Evolutionary conservation across 2,329 filamentous ascomycete species (phyloP).

Genomic region (Massarina eburnea): DNA sequence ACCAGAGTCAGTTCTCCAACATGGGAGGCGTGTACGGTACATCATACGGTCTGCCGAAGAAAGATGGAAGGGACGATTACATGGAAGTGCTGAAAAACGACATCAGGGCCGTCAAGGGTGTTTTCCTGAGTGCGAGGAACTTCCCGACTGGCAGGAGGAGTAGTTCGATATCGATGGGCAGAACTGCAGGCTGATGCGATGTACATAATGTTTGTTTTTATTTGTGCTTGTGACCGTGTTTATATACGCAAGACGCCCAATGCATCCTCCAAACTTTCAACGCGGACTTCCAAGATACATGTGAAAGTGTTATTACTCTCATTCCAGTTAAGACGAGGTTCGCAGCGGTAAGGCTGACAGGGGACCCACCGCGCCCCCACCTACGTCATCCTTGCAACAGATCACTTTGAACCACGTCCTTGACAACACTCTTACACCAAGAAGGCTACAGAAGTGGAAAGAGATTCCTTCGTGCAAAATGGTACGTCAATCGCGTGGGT

Average conservation of each 20-base stretch:
- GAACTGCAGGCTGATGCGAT: constrained; percentile 14
- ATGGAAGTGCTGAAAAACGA: constrained; percentile 72
- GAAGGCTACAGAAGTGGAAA: no score
- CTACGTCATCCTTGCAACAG: constrained; percentile 13
- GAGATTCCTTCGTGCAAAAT: no score
- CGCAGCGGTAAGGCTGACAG: constrained; percentile 1
- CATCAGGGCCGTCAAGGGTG: constrained; percentile 77
- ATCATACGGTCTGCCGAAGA: constrained; percentile 28
- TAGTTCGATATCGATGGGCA: constrained; percentile 23
- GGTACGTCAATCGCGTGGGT: no score
- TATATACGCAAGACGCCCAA: no score
- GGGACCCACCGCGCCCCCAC: neutral
- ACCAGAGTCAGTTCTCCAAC: constrained; percentile 40
- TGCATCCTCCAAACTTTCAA: no score
- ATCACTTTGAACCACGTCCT: constrained; percentile 6
- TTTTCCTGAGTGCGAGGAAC: constrained; percentile 72
- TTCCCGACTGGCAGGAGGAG: constrained; percentile 54
- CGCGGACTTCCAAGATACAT: neutral
- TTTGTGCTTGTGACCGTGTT: no score
- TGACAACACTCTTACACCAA: neutral
- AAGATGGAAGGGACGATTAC: constrained; percentile 66
- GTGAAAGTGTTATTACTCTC: neutral
- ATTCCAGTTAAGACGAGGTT: neutral
- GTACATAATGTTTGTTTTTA: neutral
- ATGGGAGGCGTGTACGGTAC: constrained; percentile 38